Conservation (phyloP, 148 eudicot genomes). For the Vaccinium darrowii region DNA sequence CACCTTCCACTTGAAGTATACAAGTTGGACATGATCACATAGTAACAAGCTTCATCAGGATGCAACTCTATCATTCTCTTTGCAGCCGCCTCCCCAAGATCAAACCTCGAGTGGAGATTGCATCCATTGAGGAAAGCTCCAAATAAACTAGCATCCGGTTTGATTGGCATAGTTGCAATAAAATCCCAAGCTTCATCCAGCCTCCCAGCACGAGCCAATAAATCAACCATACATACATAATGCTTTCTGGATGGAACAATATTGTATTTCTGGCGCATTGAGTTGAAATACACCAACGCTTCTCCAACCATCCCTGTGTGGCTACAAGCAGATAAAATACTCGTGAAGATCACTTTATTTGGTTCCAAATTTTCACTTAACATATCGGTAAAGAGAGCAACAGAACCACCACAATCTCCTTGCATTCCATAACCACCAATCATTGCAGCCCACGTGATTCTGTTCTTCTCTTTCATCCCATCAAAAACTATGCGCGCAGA, state of each 20-base stretch:
- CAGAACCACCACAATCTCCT: conserved; percentile 54
- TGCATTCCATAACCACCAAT: conserved; percentile 74
- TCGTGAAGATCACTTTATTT: conserved; percentile 58
- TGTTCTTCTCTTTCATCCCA: conserved; percentile 60
- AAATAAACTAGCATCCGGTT: conserved; percentile 50
- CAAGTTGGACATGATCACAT: conserved; percentile 58
- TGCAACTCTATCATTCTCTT: conserved; percentile 63
- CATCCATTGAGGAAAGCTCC: conserved; percentile 89
- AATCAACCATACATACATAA: conserved; percentile 71
- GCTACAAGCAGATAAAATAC: conserved; percentile 23
- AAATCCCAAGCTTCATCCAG: conserved; percentile 72
- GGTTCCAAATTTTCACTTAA: conserved; percentile 55
- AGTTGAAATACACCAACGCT: conserved; percentile 61
- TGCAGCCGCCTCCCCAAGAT: conserved; percentile 67
- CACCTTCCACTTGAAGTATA: conserved; percentile 65
- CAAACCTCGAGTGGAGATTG: conserved; percentile 61
- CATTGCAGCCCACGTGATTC: conserved; percentile 71
- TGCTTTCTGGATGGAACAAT: conserved; percentile 67
- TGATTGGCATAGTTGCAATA: conserved; percentile 55
- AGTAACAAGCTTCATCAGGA: conserved; percentile 67
- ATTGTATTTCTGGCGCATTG: conserved; percentile 56
- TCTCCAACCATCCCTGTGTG: conserved; percentile 71
- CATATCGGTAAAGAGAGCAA: conserved; percentile 64
- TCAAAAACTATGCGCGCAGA: conserved; percentile 64
- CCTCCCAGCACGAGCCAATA: conserved; percentile 66